Evolutionary conservation across 2,329 filamentous ascomycete species (phyloP), one percentile per base, ranked within the genome.

Genomic region (Claviceps digitariae): DNA sequence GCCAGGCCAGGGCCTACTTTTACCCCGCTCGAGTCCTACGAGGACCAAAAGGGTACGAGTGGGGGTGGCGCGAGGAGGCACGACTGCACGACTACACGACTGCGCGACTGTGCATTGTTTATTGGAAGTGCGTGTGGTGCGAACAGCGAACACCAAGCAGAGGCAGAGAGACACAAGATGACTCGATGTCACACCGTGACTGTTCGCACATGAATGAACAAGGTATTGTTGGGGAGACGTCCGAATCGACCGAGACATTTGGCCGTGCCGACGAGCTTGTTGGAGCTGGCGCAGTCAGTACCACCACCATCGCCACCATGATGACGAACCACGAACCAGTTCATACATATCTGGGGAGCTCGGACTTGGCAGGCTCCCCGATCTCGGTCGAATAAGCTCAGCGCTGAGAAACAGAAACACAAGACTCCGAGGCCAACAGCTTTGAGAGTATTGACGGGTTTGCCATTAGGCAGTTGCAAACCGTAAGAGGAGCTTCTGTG

Each of bases 341-440:
- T 12, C 10, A 23, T 23, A n/a, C 40, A 25, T 51, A 41, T 50
- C 20, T 48, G 4, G 48, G 10, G 34, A n/a, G 20, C 34, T 51
- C 51, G 54, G 54, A 51, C 48, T 52, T 53, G 54, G 52, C 51
- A 51, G 51, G 43, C 43, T 53, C 48, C 34, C 43, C 43, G 50
- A 50, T 48, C 40, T 52, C 50, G 50, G 53, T 52, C 53, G 17
- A 38, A 38, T n/a, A 17, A 38, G 36, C 36, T 38, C 4, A 38
- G 36, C 17, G 36, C 36, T 7, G 36, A 5, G 36, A 38, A 41
- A 49, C 48, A 46, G 4, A 29, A 3, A 34, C 27, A 29, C 34
- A 36, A 36, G 34, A 15, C 4, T 15, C 34, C 34, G 15, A 36
- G 34, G 34, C 13, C 34, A 36, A 36, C 12, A n/a, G n/a, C n/a